phyloP scores from a whole-genome alignment of 2,329 filamentous ascomycete genomes.

The Dryadomyces quercus-mongolicae region DNA sequence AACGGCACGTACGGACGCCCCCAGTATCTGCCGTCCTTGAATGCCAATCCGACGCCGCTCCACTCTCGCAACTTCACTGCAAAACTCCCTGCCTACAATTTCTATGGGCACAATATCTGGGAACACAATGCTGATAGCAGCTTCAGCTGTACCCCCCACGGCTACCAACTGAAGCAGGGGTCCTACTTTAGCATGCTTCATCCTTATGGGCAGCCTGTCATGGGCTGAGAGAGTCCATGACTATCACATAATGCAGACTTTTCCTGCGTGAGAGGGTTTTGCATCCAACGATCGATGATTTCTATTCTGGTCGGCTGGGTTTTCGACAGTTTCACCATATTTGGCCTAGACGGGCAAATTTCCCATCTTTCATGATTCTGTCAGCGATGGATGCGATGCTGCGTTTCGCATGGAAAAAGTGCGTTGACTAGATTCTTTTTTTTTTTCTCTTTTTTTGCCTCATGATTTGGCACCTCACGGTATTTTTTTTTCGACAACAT shows the following conservation, averaged over 20 bases:
- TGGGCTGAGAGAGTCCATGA: slow-evolving; percentile 25
- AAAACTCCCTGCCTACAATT: slow-evolving; percentile 28
- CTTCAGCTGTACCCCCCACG: slow-evolving; percentile 32
- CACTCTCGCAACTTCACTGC: slow-evolving; percentile 28
- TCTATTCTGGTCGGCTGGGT: no score
- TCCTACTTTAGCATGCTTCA: slow-evolving; percentile 34
- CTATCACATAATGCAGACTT: not conserved
- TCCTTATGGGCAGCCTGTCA: slow-evolving; percentile 40
- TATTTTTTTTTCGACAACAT: not conserved
- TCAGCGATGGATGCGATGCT: no score
- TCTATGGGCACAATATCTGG: slow-evolving; percentile 36
- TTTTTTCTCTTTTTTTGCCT: not conserved
- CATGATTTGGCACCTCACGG: not conserved
- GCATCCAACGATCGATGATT: no score
- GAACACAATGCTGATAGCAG: slow-evolving; percentile 34
- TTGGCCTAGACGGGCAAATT: no score
- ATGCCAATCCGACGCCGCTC: slow-evolving; percentile 23
- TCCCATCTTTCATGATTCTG: no score
- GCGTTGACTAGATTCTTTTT: not conserved
- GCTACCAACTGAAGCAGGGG: slow-evolving; percentile 28
- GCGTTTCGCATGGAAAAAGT: not conserved
- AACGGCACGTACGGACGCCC: slow-evolving; percentile 18
- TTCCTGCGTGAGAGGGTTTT: no score
- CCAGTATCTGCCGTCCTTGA: slow-evolving; percentile 1
- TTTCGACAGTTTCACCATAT: no score